Percentiles rank a stretch among this genome's conserved stretches.
Evolutionary conservation across 1,139 yeast species (phyloP).

Genomic region (Pichia terricola): DNA sequence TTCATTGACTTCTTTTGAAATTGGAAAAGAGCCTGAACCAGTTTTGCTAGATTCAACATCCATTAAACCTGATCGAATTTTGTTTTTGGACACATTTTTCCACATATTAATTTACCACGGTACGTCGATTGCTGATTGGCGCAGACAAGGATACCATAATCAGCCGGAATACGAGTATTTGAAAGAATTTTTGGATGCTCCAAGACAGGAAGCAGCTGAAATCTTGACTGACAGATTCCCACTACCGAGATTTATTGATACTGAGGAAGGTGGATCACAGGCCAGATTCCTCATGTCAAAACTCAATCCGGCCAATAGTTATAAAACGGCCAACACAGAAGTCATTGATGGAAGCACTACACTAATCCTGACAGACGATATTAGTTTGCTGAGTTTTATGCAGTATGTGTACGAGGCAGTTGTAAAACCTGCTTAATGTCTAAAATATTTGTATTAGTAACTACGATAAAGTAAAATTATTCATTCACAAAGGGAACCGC

Average conservation of each 20-base stretch:
- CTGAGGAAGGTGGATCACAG: constrained; percentile 72
- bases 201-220: constrained; percentile 62
- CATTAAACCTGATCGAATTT: constrained; percentile 48
- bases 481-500: too few relatives aligned
- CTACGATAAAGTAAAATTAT: too few relatives aligned
- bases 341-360: constrained; percentile 20
- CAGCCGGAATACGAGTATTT: constrained; percentile 55
- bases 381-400: constrained; percentile 61
- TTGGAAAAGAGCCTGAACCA: constrained; percentile 51
- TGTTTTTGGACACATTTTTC: constrained; percentile 65
- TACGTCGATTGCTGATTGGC: constrained; percentile 58
- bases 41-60: constrained; percentile 64
- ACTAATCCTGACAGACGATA: constrained; percentile 59
- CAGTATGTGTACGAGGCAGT: constrained; percentile 37
- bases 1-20: constrained; percentile 54
- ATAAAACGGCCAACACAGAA: constrained; percentile 25
- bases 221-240: constrained; percentile 62
- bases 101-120: constrained; percentile 68
- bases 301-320: constrained; percentile 62
- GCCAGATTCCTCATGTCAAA: constrained; percentile 70
- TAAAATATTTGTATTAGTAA: too few relatives aligned
- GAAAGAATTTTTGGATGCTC: constrained; percentile 49
- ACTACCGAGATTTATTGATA: constrained; percentile 61
- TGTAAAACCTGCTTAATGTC: constrained; percentile 17
- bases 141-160: constrained; percentile 58